These are phyloP conservation scores for Calonectria pseudoturangicola DNA, from an alignment of 2,329 filamentous ascomycete genomes.

Conservation along the genomic window DNA sequence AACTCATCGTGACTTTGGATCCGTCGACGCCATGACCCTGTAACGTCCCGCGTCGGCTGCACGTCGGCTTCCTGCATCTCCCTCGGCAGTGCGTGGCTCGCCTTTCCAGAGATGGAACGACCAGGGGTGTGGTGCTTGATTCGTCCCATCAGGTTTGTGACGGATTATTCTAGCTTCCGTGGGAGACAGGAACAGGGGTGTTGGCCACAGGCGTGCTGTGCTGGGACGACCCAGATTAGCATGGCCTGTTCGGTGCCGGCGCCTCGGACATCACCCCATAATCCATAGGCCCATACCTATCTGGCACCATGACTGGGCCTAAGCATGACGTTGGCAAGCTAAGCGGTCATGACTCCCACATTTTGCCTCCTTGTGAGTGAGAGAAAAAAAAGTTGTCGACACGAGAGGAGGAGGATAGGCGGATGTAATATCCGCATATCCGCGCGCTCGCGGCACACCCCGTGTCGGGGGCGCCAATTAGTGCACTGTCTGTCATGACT, in stretches of 20 bases:
- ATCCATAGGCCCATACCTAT: constrained; percentile 15
- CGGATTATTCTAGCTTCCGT: constrained; percentile 27
- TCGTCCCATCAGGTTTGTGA: constrained; percentile 6
- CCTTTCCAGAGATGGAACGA: constrained; percentile 8
- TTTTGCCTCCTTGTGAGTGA: neutral
- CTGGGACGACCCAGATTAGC: constrained; percentile 8
- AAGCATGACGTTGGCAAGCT: constrained; percentile 16
- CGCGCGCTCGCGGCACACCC: constrained; percentile 1
- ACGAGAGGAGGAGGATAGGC: neutral
- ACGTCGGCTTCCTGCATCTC: constrained; percentile 29
- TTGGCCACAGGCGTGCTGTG: neutral
- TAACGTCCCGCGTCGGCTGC: constrained; percentile 10
- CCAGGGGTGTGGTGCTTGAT: neutral
- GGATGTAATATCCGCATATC: constrained; percentile 1
- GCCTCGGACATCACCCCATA: constrained; percentile 34
- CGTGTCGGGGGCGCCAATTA: constrained; percentile 7
- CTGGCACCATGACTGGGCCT: constrained; percentile 19
- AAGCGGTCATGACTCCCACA: constrained; percentile 7
- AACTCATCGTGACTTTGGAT: constrained; percentile 2
- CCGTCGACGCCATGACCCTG: neutral
- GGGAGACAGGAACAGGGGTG: neutral
- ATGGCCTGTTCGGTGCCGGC: constrained; percentile 15
- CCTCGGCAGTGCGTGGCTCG: constrained; percentile 14
- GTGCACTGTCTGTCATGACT: neutral
- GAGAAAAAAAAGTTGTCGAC: neutral